Evolutionary conservation across 208 protist genomes (phyloP), one percentile per base, ranked within the genome.

Genomic region (Leishmania aethiopica): DNA sequence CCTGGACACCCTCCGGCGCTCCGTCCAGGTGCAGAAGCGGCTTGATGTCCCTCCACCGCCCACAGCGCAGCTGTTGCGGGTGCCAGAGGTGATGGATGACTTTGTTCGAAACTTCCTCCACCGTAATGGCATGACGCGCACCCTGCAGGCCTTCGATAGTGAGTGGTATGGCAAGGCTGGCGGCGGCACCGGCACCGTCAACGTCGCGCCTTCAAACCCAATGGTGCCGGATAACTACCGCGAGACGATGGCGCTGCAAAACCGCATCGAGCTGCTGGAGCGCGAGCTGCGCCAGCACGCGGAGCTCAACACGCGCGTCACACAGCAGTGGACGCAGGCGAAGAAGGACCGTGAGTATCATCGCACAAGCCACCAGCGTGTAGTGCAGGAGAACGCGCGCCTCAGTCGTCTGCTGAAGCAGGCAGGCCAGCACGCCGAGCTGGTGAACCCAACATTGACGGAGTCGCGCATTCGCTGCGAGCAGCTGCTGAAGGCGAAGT

Each of bases 71-170:
- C 85, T 98, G 22, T 91, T 95, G 78, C 94, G 92, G 49, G 84
- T 96, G 53, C 97, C 97, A n/a, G 96, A 98, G 84, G 95, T 97
- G 40, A 94, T 96, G 66, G 95, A 98, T 71, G 97, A 98, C 87
- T 98, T 96, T 82, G 88, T 98, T 66, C 89, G 96, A 3, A 98
- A 98, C 83, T 98, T 98, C 80, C 88, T 98, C 40, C 71, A 96
- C 6, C 91, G 95, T 55, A 90, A 97, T 66, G 88, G 88, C 51
- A 93, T 98, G 92, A 85, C 81, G 45, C 75, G 84, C 28, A 98
- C 94, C 32, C 86, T 98, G 79, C 91, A 96, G 35, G 77, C 80
- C 53, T 98, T 98, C 80, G 92, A 98, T 67, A 82, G 88, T 73
- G 96, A 98, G 87, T 98, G 94, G 95, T 98, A 98, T 79, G 57